Evolutionary conservation across 768 basidiomycete species (phyloP), one percentile per base, ranked within the genome.

Genomic region (Psilocybe cubensis): DNA sequence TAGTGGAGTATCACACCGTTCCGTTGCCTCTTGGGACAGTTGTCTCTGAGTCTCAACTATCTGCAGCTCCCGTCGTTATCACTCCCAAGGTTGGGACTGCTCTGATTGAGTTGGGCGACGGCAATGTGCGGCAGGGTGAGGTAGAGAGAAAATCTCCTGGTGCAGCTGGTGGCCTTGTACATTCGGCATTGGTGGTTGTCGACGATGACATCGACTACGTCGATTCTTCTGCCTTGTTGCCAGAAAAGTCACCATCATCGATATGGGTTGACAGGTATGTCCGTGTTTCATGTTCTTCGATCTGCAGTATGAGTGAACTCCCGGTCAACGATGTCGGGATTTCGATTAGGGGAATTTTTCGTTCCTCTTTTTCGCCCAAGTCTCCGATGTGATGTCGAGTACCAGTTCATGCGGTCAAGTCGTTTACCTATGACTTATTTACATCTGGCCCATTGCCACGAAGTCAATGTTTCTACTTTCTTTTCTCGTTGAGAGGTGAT

Each of bases 251-350:
- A 21, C 69, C 73, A 28, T 69, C 73, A 29, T 74, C 67, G 20
- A 64, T 91, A 3, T 94, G 89, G 91, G 83, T 91, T 53, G 92
- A 96, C 77, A 87, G 92, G 92, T 94, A 85, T 69, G 89, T 82
- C 52, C 40, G 57, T 60, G 60, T 57, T 62, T 54, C 50, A 50
- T 54, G 24, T 53, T 29, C 14, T 49, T 17, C 44, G 45, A 45
- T 47, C 23, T 33, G 51, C 21, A 45, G 31, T n/a, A 28, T 9
- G 17, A 23, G 28, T 47, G 31, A 40, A 17, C 18, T 18, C 33
- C 24, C 4, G 41, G n/a, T 29, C 33, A 35, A 21, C n/a, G 14
- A 8, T 25, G n/a, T 12, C 9, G 17, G 3, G 14, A 31, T 18
- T 28, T 46, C 18, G 56, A 40, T 33, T 28, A 25, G 23, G 4